Conservation (phyloP, 495 filamentous ascomycete species). For the Aspergillus heteromorphus region DNA sequence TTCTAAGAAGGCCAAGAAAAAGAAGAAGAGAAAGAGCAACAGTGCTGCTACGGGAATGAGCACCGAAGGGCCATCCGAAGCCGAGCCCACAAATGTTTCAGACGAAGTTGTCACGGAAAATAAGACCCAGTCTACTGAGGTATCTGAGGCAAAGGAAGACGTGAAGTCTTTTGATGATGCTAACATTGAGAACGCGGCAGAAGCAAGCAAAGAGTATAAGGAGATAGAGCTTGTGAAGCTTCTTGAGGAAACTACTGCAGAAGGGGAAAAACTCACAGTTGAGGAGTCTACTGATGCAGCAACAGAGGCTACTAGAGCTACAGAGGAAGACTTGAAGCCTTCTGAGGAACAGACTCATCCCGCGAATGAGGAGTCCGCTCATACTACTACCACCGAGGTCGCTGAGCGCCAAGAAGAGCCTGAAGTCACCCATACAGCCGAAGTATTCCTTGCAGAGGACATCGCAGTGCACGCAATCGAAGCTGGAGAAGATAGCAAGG, state of each 20-base stretch:
- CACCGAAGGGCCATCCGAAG: not conserved
- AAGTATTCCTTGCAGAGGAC: not conserved
- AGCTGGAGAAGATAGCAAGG: not conserved
- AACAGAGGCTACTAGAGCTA: not conserved
- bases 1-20: conserved; percentile 35
- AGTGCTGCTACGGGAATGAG: conserved; percentile 7
- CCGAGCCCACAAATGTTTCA: not conserved
- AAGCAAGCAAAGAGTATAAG: not conserved
- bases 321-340: not conserved
- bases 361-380: not conserved
- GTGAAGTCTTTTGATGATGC: not conserved
- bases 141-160: not conserved
- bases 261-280: not conserved
- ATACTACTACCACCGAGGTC: not conserved
- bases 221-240: not conserved
- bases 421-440: not conserved
- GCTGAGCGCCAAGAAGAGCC: not conserved
- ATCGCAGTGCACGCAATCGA: not conserved
- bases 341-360: not conserved
- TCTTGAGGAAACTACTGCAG: not conserved
- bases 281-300: not conserved
- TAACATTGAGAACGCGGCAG: not conserved
- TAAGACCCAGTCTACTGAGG: not conserved
- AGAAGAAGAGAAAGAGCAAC: conserved; percentile 34
- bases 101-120: not conserved